Base-by-base conservation (phyloP, 495 filamentous ascomycete species). In the Wilcoxina mikolae region DNA sequence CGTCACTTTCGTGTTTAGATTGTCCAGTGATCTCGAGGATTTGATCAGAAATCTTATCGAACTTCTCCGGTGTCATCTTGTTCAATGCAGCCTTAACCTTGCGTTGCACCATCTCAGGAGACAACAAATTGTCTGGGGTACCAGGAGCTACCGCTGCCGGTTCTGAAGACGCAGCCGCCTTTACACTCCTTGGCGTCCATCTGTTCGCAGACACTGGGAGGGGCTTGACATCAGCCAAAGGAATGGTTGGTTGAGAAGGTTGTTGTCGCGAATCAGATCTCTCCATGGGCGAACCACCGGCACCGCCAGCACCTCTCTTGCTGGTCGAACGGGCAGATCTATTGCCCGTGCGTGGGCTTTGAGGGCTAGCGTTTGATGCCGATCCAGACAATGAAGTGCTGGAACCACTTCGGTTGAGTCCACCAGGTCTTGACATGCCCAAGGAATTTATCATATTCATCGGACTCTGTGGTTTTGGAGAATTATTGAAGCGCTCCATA, bases 61-160 rank as follows among this genome's bases (percentile, higher is more conserved):
- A 99, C 62, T 95, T 96, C 71, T 96, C 91, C 0, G 91, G 91
- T 0, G 91, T 95, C 93, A 99, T 96, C 82, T 96, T 96, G 78
- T 99, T 96, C 60, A 99, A 73, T 45, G 84, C 84, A 52, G 87
- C 85, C 79, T 99, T 99, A 65, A 96, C 93, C 79, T 96, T 99
- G 58, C 91, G 81, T 71, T 99, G 91, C 59, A 99, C 91, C 71
- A 91, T 80, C 56, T 89, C 87, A 17, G 91, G 93, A 55, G 90
- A 74, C 73, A 99, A 73, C 60, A 84, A 76, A 9, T 68, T 55
- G 44, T 71, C 69, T 58, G 72, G 71, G 53, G 78, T 76, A 57
- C 77, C 72, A 50, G 75, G 65, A 51, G 69, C 69, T 23, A 65
- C 58, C 26, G 69, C 67, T 12, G 47, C 47, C 9, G 47, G 47